Percentiles rank a stretch among this genome's conserved stretches.
phyloP scores from a whole-genome alignment of 2,329 filamentous ascomycete genomes.

The Sporothrix luriei region DNA sequence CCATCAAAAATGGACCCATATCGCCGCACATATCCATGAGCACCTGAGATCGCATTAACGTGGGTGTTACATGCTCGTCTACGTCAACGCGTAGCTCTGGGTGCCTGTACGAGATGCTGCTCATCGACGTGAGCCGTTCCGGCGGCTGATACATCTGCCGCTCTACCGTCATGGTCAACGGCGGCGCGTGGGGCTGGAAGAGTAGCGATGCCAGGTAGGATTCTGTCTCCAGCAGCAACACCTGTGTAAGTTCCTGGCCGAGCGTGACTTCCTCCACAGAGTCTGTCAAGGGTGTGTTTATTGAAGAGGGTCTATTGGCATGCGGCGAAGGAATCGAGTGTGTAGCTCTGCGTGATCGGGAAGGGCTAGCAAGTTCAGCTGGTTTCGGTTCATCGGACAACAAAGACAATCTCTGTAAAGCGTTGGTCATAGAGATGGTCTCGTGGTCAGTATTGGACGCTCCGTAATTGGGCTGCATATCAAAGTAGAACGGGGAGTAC shows the following conservation, averaged over 20 bases:
- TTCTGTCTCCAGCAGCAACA: constrained; percentile 11
- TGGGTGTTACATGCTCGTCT: background rate
- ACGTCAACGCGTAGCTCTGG: too few relatives aligned
- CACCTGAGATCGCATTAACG: background rate
- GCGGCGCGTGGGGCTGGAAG: background rate
- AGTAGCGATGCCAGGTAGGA: background rate
- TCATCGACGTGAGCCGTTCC: background rate
- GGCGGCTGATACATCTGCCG: constrained; percentile 5
- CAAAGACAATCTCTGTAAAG: background rate
- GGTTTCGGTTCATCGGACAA: background rate
- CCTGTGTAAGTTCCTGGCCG: constrained; percentile 18
- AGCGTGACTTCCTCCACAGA: background rate
- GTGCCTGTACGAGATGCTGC: background rate
- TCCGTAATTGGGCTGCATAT: background rate
- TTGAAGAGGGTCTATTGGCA: background rate
- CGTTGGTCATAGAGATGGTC: background rate
- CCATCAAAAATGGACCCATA: background rate
- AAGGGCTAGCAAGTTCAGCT: background rate
- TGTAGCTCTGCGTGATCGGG: background rate
- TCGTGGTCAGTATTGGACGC: background rate
- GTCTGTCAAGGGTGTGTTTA: background rate
- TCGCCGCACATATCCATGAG: background rate
- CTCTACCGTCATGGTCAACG: background rate
- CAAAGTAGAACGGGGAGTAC: constrained; percentile 13
- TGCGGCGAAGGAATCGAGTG: background rate